These are phyloP conservation scores for Metschnikowia picachoensis DNA, from an alignment of 805 yeast genomes.

Conservation along the genomic window DNA sequence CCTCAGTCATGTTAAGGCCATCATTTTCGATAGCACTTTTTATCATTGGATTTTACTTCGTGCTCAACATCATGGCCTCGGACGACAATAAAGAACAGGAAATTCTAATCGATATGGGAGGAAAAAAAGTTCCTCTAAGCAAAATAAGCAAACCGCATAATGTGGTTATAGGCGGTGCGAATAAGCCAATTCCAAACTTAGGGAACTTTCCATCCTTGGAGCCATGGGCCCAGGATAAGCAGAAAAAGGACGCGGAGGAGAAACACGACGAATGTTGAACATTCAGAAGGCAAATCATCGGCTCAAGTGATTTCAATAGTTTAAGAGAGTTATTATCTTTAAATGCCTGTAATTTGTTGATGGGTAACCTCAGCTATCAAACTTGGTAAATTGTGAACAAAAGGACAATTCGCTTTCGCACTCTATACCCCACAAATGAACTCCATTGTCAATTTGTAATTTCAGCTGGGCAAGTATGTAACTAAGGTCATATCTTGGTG, in stretches of 20 bases:
- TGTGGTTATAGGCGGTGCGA: constrained; percentile 17
- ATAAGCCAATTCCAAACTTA: constrained; percentile 16
- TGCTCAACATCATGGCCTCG: constrained; percentile 11
- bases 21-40: constrained; percentile 12
- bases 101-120: constrained; percentile 29
- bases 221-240: constrained; percentile 13
- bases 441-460: no score
- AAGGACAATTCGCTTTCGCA: no score
- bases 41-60: constrained; percentile 6
- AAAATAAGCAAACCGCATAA: constrained; percentile 38
- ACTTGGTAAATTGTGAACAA: no score
- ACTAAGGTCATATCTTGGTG: no score
- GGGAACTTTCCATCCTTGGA: constrained; percentile 17
- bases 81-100: constrained; percentile 14
- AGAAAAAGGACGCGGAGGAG: constrained; percentile 2
- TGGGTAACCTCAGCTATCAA: no score
- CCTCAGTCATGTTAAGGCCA: constrained; percentile 9
- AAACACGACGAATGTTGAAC: no score
- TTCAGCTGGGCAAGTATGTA: no score
- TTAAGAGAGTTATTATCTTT: no score
- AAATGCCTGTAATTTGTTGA: no score
- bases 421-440: no score
- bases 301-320: no score
- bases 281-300: no score
- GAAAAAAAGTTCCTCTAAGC: constrained; percentile 34